Conservation (phyloP, 495 filamentous ascomycete genomes). For the Xanthoparmelia taractica region DNA sequence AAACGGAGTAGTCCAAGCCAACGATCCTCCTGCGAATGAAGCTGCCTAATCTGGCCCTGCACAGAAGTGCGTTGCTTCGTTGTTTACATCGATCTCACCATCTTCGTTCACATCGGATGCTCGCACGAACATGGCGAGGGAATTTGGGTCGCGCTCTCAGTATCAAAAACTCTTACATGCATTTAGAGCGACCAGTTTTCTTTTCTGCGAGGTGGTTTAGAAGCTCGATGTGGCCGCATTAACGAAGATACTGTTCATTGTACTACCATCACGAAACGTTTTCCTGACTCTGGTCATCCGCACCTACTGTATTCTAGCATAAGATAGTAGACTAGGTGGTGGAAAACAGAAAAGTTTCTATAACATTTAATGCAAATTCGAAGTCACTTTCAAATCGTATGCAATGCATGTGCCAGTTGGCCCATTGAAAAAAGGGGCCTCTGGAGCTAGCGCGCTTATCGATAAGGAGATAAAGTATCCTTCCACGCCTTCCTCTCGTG, state of each 20-base stretch:
- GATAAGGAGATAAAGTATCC: not conserved
- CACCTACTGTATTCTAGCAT: conserved; percentile 19
- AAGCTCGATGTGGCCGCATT: conserved; percentile 18
- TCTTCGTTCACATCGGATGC: conserved; percentile 7
- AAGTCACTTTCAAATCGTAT: not conserved
- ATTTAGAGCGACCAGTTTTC: conserved; percentile 18
- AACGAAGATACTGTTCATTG: conserved; percentile 17
- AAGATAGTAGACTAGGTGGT: conserved; percentile 8
- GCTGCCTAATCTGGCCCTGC: conserved; percentile 32
- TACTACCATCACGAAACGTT: conserved; percentile 21
- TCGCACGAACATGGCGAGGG: conserved; percentile 4
- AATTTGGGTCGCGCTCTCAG: conserved; percentile 12
- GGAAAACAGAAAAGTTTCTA: conserved; percentile 2
- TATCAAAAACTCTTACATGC: conserved; percentile 13
- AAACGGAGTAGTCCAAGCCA: conserved; percentile 38
- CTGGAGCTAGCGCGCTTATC: conserved; percentile 6
- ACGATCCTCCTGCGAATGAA: conserved; percentile 34
- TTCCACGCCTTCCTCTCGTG: not conserved
- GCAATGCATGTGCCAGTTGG: not conserved
- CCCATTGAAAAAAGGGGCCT: not conserved
- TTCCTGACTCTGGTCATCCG: conserved; percentile 8
- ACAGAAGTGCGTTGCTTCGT: conserved; percentile 11
- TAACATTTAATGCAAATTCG: not conserved
- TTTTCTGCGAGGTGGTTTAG: conserved; percentile 19
- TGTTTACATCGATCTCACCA: not conserved